Conservation (phyloP, 805 yeast species). For the Yarrowia hollandica region DNA sequence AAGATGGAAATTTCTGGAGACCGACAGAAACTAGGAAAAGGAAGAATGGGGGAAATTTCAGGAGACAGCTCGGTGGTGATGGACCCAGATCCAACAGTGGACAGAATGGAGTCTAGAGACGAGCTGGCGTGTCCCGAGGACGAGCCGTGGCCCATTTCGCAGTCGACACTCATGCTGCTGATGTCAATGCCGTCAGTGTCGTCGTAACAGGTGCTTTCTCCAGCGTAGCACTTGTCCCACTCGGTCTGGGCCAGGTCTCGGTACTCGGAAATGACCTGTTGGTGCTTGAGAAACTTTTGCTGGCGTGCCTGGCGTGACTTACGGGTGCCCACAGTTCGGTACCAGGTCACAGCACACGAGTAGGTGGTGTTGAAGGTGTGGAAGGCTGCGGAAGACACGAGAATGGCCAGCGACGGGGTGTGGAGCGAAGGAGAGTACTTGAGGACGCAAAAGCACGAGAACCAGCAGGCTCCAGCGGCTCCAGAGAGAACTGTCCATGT, state of each 20-base stretch:
- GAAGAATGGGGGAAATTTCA: not conserved
- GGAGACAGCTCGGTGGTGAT: conserved; percentile 1
- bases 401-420: not conserved
- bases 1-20: not conserved
- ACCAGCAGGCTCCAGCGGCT: conserved; percentile 17
- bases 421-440: not conserved
- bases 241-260: conserved; percentile 6
- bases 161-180: not conserved
- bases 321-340: not conserved
- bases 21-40: conserved; percentile 14
- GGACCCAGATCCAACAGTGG: not conserved
- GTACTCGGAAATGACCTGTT: conserved; percentile 1
- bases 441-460: not conserved
- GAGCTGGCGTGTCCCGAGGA: not conserved
- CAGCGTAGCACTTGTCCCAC: conserved; percentile 17
- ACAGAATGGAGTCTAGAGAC: not conserved
- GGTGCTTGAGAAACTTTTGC: not conserved
- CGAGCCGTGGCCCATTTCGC: not conserved
- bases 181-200: not conserved
- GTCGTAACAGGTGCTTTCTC: not conserved
- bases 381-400: not conserved
- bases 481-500: not conserved
- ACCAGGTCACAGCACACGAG: not conserved
- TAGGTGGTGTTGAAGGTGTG: conserved; percentile 10
- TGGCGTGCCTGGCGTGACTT: not conserved